A percentile compares a stretch with the other conserved stretches of the same genome.
Evolutionary conservation across 306 rosid genomes (phyloP).

Genomic region (Casuarina equisetifolia): DNA sequence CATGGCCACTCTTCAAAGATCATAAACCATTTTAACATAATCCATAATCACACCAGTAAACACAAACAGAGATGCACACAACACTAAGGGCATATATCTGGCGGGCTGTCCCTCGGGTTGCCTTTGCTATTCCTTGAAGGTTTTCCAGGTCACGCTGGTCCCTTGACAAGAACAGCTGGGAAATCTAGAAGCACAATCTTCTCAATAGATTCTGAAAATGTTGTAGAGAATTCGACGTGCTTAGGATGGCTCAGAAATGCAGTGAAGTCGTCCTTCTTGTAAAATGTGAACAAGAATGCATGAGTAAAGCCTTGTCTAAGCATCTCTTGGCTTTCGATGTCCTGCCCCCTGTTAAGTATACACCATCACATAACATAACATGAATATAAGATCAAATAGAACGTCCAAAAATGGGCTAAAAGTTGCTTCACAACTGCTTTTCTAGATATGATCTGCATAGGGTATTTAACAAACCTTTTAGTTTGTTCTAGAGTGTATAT

Average conservation of each 20-base stretch:
- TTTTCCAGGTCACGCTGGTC: conserved; percentile 32
- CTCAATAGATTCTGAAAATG: conserved; percentile 76
- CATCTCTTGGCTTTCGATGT: conserved; percentile 68
- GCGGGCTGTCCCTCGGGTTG: background rate
- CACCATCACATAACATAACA: conserved; percentile 6
- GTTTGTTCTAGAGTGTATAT: background rate
- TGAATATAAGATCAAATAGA: background rate
- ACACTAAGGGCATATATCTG: conserved; percentile 10
- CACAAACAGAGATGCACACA: background rate
- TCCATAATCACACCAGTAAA: background rate
- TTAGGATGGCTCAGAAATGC: conserved; percentile 71
- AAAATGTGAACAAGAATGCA: conserved; percentile 79
- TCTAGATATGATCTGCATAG: no score
- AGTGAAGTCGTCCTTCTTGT: conserved; percentile 66
- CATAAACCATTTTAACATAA: background rate
- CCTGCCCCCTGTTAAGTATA: conserved; percentile 65
- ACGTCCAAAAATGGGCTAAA: background rate
- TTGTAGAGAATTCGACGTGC: conserved; percentile 73
- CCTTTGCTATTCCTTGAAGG: conserved; percentile 7
- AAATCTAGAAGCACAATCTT: conserved; percentile 87
- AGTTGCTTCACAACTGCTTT: no score
- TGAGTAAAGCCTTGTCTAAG: conserved; percentile 90
- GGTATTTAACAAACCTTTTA: no score
- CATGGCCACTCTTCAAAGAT: background rate
- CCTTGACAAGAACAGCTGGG: conserved; percentile 63